phyloP scores from a whole-genome alignment of 139 green algal species.

The Chara braunii region DNA sequence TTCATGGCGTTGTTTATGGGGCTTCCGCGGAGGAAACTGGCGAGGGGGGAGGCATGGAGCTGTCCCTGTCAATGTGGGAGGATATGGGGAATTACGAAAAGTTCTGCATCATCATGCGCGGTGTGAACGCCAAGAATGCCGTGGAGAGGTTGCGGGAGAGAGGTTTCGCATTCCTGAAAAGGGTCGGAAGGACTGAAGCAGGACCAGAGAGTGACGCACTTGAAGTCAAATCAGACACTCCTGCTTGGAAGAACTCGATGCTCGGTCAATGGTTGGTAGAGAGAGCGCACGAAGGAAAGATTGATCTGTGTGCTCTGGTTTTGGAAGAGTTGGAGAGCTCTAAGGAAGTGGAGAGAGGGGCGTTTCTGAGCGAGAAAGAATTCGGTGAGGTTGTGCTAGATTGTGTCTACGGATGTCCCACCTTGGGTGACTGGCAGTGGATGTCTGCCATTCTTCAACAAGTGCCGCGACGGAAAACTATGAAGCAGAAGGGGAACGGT shows the following conservation, averaged over 20 bases:
- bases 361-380: neutral
- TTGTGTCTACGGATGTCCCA: slow-evolving; percentile 10
- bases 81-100: slow-evolving; percentile 13
- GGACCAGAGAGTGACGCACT: too few species aligned
- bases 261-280: too few species aligned
- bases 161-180: slow-evolving; percentile 32
- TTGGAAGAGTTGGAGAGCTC: too few species aligned
- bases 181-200: too few species aligned
- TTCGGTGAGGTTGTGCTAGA: slow-evolving; percentile 9
- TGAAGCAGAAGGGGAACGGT: too few species aligned
- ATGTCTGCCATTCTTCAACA: neutral
- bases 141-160: slow-evolving; percentile 12
- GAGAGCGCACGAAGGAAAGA: too few species aligned
- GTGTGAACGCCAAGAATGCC: neutral
- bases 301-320: too few species aligned
- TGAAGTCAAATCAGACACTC: too few species aligned
- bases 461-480: too few species aligned
- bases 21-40: neutral
- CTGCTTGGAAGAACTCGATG: too few species aligned
- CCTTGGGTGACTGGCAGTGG: slow-evolving; percentile 4
- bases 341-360: too few species aligned
- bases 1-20: slow-evolving; percentile 26
- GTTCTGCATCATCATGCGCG: slow-evolving; percentile 10
- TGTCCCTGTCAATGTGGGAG: slow-evolving; percentile 12
- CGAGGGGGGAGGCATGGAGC: slow-evolving; percentile 3